A percentile compares a stretch with the other conserved stretches of the same genome.
phyloP scores from a whole-genome alignment of 352 stramenopile genomes.

The Saprolegnia parasitica region DNA sequence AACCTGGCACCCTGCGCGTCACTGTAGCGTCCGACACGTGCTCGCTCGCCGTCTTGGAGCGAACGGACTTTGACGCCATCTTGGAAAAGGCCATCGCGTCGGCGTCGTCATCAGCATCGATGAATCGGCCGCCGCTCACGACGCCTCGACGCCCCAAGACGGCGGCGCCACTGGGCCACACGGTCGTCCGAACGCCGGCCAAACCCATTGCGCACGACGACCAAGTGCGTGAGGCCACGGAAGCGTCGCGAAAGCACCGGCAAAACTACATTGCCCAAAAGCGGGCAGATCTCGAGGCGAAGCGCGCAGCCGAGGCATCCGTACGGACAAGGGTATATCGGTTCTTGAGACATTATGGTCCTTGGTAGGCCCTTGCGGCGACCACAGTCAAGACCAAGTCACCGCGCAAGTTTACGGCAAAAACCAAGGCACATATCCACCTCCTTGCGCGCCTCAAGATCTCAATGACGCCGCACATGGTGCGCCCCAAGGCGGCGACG shows the following conservation, averaged over 20 bases:
- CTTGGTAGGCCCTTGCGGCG: no score
- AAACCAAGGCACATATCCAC: no score
- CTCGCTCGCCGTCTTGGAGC: background rate
- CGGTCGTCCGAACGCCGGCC: background rate
- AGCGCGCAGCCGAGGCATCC: background rate
- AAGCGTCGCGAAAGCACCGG: background rate
- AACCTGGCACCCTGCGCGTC: background rate
- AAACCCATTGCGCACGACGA: background rate
- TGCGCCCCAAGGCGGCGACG: background rate
- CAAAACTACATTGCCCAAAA: background rate
- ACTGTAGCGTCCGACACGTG: no score
- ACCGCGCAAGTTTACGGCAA: no score
- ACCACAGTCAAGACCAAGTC: no score
- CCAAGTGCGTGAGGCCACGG: background rate
- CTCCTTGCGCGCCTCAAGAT: background rate
- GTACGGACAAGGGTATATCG: no score
- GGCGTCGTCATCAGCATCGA: background rate
- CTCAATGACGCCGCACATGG: background rate
- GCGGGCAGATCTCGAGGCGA: background rate
- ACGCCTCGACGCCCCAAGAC: background rate
- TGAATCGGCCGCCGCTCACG: background rate
- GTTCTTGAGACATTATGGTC: no score
- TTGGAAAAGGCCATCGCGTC: background rate
- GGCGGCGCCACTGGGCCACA: background rate
- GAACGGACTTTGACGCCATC: background rate